Evolutionary conservation across 805 yeast genomes (phyloP).

Genomic region (Blastobotrys muscicola): DNA sequence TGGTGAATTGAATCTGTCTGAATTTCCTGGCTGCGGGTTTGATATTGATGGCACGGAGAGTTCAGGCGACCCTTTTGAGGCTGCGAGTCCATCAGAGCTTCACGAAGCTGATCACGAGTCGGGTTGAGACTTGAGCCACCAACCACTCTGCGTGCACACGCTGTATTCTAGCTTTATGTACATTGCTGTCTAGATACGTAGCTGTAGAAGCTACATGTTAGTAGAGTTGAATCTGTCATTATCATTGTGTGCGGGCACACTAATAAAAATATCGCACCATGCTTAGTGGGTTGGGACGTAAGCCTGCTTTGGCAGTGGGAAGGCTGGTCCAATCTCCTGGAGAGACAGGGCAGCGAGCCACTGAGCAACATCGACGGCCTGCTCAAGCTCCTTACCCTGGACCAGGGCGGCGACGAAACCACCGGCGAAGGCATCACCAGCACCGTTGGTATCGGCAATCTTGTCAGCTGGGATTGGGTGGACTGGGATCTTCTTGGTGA

Average conservation of each 20-base stretch:
- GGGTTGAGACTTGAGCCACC: no score
- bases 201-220: no score
- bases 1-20: no score
- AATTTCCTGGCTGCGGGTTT: no score
- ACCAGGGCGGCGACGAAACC: constrained; percentile 90
- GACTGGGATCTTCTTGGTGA: constrained; percentile 51
- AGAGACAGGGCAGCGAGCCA: constrained; percentile 92
- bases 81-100: no score
- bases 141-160: no score
- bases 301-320: constrained; percentile 59
- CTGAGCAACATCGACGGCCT: constrained; percentile 75
- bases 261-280: not conserved
- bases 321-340: constrained; percentile 91
- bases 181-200: no score
- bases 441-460: constrained; percentile 93
- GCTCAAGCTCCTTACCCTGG: constrained; percentile 50
- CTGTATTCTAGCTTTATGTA: no score
- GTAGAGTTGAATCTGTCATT: constrained; percentile 1
- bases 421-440: constrained; percentile 97
- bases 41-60: no score
- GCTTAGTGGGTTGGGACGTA: constrained; percentile 2
- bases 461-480: constrained; percentile 56
- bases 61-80: no score
- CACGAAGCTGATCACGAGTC: no score
- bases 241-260: not conserved